phyloP scores from a whole-genome alignment of 257 asterid genomes.

The Solanum lycopersicoides region DNA sequence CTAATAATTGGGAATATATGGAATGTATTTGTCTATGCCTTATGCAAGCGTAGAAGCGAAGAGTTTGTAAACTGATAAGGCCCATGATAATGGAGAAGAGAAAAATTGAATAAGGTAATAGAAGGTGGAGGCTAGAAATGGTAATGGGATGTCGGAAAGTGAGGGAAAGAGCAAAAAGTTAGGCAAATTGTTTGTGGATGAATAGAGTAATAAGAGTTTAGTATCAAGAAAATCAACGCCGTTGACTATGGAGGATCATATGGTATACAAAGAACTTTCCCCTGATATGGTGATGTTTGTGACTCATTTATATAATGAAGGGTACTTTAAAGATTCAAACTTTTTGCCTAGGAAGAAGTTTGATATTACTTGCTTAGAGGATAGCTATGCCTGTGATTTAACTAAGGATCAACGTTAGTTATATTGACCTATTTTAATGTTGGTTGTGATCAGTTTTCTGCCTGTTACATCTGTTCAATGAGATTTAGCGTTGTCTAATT shows the following conservation, averaged over 20 bases:
- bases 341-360: slow-evolving; percentile 29
- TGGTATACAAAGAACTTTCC: slow-evolving; percentile 45
- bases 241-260: slow-evolving; percentile 28
- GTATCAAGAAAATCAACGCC: not conserved
- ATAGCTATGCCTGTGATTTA: slow-evolving; percentile 43
- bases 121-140: not conserved
- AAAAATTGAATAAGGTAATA: not conserved
- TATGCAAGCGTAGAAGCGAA: not conserved
- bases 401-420: slow-evolving; percentile 25
- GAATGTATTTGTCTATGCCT: not conserved
- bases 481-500: not conserved
- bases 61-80: not conserved
- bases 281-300: not conserved
- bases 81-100: not conserved
- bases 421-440: not conserved
- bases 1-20: not conserved
- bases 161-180: slow-evolving; percentile 8
- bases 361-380: slow-evolving; percentile 36
- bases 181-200: slow-evolving; percentile 18
- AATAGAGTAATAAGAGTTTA: not conserved
- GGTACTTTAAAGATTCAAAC: slow-evolving; percentile 45
- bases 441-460: not conserved
- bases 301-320: slow-evolving; percentile 4
- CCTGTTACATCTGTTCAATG: not conserved
- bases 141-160: not conserved